Base-by-base conservation (phyloP, 257 asterid species). In the Buddleja alternifolia region DNA sequence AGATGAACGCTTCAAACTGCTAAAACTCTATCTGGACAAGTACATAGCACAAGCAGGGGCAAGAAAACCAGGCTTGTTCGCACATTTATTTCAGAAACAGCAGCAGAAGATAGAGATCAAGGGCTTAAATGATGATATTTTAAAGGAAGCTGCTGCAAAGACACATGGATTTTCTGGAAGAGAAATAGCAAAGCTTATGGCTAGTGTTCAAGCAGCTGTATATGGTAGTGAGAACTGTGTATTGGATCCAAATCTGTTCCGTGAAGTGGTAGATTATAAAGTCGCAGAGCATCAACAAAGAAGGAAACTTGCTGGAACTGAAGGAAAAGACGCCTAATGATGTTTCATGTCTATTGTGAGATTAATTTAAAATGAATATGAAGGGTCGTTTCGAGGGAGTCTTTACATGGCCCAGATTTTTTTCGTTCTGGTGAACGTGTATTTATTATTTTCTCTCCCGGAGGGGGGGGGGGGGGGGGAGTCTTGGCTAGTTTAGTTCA, bases 161-260 rank as follows among this genome's bases (percentile, higher is more conserved):
- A 89, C 85, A 0, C 86, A 76, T 52, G 98, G 91, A 2, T 92
- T 92, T 74, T 92, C 98, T 3, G 98, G 98, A 19, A 85, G 98
- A 68, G 98, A 92, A 75, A 83, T 92, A 0, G 97, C 97, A 0
- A 92, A 92, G 80, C 82, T 92, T 77, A 92, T 92, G 98, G 96
- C 96, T 4, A 75, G 96, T 20, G 90, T 92, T 74, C 98, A 89
- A 70, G 98, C 98, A 20, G 96, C 96, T 0, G 98, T 92, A 9
- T 86, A 92, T 7, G 96, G 98, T 23, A 89, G 91, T 2, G 90
- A 87, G 66, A 77, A 89, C 64, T 92, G 98, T 9, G 85, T 80
- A 41, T 74, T 89, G 81, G 98, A 92, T 57, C 75, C 95, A 0
- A 79, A 57, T 54, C 79, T 92, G 41, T 92, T 87, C 60, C 89